Conservation (phyloP, 495 filamentous ascomycete genomes). For the Penicillium waksmanii region DNA sequence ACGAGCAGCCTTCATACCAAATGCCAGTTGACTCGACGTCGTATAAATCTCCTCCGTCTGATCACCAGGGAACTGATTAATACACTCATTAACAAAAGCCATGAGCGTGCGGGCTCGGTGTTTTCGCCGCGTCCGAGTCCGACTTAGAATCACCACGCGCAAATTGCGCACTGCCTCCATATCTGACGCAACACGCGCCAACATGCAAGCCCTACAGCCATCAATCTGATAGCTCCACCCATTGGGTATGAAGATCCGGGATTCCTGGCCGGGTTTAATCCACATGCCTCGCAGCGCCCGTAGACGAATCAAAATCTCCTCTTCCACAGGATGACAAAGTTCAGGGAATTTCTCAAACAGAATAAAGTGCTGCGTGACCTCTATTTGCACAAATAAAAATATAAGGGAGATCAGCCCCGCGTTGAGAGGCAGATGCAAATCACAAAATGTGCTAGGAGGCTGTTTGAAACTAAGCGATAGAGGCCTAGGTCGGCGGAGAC, state of each 20-base stretch:
- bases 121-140: constrained; percentile 27
- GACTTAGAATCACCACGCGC: constrained; percentile 35
- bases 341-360: constrained; percentile 29
- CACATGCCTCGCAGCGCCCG: constrained; percentile 38
- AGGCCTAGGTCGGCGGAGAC: constrained; percentile 7
- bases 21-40: constrained; percentile 20
- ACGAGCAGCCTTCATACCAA: constrained; percentile 29
- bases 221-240: constrained; percentile 36
- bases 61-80: constrained; percentile 16
- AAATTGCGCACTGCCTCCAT: constrained; percentile 30
- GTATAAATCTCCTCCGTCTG: constrained; percentile 14
- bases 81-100: constrained; percentile 33
- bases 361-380: constrained; percentile 34
- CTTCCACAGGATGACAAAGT: constrained; percentile 13
- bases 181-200: constrained; percentile 36
- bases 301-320: constrained; percentile 19
- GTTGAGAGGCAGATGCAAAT: constrained; percentile 30
- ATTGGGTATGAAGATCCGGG: not conserved
- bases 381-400: constrained; percentile 28
- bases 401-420: constrained; percentile 24
- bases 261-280: constrained; percentile 16
- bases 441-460: constrained; percentile 9
- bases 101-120: constrained; percentile 29
- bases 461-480: constrained; percentile 7
- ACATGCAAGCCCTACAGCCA: constrained; percentile 45